A percentile compares a stretch with the other conserved stretches of the same genome.
Evolutionary conservation across 257 asterid genomes (phyloP).

Genomic region (Voacanga thouarsii): DNA sequence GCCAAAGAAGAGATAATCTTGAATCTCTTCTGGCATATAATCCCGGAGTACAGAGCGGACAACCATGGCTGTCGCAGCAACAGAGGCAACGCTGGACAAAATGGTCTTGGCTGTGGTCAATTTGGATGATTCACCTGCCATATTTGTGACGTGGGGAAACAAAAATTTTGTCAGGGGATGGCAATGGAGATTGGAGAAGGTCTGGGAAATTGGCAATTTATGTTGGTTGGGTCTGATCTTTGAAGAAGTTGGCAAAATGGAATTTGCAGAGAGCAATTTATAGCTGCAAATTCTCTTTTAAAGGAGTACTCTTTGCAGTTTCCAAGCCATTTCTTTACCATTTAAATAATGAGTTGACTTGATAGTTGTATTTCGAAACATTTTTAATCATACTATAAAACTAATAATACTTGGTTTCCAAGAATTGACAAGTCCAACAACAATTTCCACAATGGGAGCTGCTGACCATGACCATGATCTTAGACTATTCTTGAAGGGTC

Average conservation of each 20-base stretch:
- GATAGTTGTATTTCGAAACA: too few species aligned
- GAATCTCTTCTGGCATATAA: conserved; percentile 40
- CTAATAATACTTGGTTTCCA: too few species aligned
- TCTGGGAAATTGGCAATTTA: not conserved
- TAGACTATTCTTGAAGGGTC: too few species aligned
- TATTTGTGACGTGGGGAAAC: not conserved
- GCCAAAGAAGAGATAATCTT: conserved; percentile 41
- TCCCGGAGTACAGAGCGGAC: conserved; percentile 44
- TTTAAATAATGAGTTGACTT: not conserved
- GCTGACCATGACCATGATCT: too few species aligned
- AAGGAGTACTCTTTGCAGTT: not conserved
- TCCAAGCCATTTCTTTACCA: not conserved
- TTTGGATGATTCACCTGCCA: conserved; percentile 23
- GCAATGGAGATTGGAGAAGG: not conserved
- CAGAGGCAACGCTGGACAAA: conserved; percentile 47
- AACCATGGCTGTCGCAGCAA: conserved; percentile 55
- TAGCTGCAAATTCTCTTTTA: not conserved
- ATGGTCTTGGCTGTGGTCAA: conserved; percentile 44
- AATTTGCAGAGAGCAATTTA: not conserved
- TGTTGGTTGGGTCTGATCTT: not conserved
- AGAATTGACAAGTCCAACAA: too few species aligned
- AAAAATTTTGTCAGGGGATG: too few species aligned
- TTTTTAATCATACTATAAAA: too few species aligned
- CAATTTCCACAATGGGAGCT: too few species aligned
- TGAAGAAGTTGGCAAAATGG: not conserved